These are phyloP conservation scores for Sambucus nigra DNA, from an alignment of 129 eudicot species.

Conservation along the genomic window DNA sequence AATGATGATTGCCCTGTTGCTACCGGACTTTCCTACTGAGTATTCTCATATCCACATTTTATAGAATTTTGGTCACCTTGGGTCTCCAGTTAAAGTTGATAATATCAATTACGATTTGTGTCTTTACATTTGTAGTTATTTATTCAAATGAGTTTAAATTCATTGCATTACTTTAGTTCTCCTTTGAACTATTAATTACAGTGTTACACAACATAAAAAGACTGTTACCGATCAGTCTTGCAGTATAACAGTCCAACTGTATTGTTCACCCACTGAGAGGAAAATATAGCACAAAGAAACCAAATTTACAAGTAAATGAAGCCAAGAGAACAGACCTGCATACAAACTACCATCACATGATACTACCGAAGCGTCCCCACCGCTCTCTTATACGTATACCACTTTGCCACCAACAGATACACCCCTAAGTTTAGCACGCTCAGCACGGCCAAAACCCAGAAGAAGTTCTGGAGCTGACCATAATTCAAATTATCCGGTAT, in stretches of 20 bases:
- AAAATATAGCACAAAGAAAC: not conserved
- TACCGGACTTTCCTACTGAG: no score
- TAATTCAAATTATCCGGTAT: constrained; percentile 62
- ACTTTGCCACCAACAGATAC: constrained; percentile 28
- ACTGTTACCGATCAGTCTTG: no score
- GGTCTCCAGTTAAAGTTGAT: no score
- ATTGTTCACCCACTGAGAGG: not conserved
- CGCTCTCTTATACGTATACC: constrained; percentile 36
- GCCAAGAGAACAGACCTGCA: constrained; percentile 5
- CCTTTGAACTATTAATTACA: no score
- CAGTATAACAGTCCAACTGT: not conserved
- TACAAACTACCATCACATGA: not conserved
- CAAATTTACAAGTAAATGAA: not conserved
- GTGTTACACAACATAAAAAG: no score
- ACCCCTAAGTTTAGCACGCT: constrained; percentile 41
- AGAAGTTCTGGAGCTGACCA: constrained; percentile 58
- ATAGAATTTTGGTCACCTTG: no score
- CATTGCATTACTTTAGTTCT: no score
- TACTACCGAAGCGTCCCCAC: constrained; percentile 10
- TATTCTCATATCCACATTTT: no score
- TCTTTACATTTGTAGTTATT: no score
- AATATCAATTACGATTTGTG: no score
- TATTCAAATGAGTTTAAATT: no score
- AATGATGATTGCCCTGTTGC: no score
- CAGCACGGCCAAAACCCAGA: constrained; percentile 51